Evolutionary conservation across 345 rosid genomes (phyloP).

Genomic region (Salix caprea): DNA sequence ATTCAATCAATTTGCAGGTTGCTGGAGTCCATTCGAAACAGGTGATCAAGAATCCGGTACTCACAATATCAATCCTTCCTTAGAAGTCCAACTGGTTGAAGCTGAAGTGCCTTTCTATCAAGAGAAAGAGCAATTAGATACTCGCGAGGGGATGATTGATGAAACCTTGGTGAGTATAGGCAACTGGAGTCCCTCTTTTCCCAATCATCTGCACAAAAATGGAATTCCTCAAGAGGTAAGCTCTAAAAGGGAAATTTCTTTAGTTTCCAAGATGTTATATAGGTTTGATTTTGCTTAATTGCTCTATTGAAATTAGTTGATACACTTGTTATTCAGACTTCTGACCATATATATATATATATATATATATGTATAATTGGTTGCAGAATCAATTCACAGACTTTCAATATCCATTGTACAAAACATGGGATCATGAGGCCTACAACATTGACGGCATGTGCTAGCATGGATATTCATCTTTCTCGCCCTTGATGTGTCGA

Average conservation of each 20-base stretch:
- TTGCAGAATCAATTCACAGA: slow-evolving; percentile 35
- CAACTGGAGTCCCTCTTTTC: slow-evolving; percentile 33
- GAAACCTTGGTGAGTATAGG: slow-evolving; percentile 20
- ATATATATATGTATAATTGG: background rate
- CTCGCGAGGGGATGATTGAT: slow-evolving; percentile 18
- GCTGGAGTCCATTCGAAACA: slow-evolving; percentile 15
- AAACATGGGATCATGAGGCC: background rate
- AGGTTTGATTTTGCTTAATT: background rate
- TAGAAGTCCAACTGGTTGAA: slow-evolving; percentile 1
- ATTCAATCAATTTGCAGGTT: slow-evolving; percentile 14
- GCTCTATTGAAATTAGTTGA: background rate
- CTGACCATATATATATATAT: background rate
- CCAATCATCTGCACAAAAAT: slow-evolving; percentile 24
- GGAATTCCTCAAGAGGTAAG: slow-evolving; percentile 35
- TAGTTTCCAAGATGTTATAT: background rate
- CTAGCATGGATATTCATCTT: background rate
- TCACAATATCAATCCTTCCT: slow-evolving; percentile 4
- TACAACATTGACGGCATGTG: background rate
- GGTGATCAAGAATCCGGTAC: slow-evolving; percentile 19
- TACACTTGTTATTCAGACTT: background rate
- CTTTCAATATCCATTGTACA: slow-evolving; percentile 2
- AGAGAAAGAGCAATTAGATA: background rate
- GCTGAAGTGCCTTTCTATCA: slow-evolving; percentile 13
- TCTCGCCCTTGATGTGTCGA: background rate
- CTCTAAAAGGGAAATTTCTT: background rate